Evolutionary conservation across 352 stramenopile genomes (phyloP).

Genomic region (Thalassiosira gravida): DNA sequence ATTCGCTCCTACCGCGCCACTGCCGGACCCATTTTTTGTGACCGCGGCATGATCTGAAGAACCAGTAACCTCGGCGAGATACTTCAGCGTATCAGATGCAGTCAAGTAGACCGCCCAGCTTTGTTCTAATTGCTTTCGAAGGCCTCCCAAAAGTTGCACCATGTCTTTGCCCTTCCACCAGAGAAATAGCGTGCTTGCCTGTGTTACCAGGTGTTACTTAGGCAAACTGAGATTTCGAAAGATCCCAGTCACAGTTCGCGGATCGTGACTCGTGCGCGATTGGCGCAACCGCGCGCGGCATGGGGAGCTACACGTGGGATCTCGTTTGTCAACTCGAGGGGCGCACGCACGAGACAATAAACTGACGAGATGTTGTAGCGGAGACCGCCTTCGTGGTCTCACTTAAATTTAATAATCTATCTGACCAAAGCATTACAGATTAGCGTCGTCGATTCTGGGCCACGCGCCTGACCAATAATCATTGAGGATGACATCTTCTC

Average conservation of each 20-base stretch:
- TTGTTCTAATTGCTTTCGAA: conserved; percentile 43
- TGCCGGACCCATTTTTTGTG: neutral
- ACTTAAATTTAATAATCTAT: conserved; percentile 4
- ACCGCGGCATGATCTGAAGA: neutral
- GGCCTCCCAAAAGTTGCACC: conserved; percentile 23
- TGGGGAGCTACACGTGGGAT: no score
- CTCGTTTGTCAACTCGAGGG: no score
- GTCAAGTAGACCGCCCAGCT: conserved; percentile 53
- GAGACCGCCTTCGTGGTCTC: neutral
- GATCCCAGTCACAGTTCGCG: conserved; percentile 6
- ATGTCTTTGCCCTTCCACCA: conserved; percentile 50
- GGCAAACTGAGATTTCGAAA: neutral
- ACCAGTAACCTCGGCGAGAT: conserved; percentile 31
- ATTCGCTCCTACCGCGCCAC: no score
- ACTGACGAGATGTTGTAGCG: no score
- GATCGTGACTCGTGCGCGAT: neutral
- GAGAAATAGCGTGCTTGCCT: conserved; percentile 34
- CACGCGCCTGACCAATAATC: neutral
- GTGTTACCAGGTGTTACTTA: no score
- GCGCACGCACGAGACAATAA: no score
- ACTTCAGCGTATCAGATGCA: conserved; percentile 38
- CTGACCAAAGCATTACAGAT: neutral
- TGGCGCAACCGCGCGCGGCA: neutral
- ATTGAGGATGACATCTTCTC: neutral
- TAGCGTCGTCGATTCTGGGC: neutral